phyloP scores from a whole-genome alignment of 2,329 filamentous ascomycete species.

The Pseudodiploospora longispora region DNA sequence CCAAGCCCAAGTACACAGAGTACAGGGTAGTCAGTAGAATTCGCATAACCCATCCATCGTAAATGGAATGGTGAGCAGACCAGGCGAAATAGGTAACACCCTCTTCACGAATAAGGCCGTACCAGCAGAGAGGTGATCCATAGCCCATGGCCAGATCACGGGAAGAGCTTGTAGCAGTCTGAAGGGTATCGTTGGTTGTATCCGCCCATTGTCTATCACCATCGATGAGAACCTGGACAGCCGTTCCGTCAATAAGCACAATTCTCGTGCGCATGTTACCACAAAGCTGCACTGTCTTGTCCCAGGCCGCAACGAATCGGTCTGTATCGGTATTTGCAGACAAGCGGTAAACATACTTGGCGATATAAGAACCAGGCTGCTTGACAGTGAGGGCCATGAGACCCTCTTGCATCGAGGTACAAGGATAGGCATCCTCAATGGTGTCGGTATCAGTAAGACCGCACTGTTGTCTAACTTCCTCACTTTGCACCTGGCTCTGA shows the following conservation, averaged over 20 bases:
- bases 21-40: conserved; percentile 4
- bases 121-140: not conserved
- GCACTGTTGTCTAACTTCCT: too few relatives aligned
- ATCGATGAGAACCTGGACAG: not conserved
- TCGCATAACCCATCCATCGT: conserved; percentile 8
- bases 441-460: too few relatives aligned
- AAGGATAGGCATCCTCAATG: too few relatives aligned
- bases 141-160: not conserved
- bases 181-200: not conserved
- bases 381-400: too few relatives aligned
- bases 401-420: too few relatives aligned
- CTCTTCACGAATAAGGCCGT: not conserved
- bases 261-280: not conserved
- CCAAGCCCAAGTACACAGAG: not conserved
- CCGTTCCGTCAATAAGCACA: not conserved
- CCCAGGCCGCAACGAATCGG: too few relatives aligned
- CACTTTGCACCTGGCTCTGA: too few relatives aligned
- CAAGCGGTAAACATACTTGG: too few relatives aligned
- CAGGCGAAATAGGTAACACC: not conserved
- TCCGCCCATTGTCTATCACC: not conserved
- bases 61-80: conserved; percentile 6
- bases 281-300: too few relatives aligned
- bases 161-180: not conserved
- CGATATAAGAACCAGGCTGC: too few relatives aligned
- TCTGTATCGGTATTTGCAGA: too few relatives aligned